Evolutionary conservation across 1,284 basidiomycete species (phyloP).

Genomic region (Heterobasidion parviporum): DNA sequence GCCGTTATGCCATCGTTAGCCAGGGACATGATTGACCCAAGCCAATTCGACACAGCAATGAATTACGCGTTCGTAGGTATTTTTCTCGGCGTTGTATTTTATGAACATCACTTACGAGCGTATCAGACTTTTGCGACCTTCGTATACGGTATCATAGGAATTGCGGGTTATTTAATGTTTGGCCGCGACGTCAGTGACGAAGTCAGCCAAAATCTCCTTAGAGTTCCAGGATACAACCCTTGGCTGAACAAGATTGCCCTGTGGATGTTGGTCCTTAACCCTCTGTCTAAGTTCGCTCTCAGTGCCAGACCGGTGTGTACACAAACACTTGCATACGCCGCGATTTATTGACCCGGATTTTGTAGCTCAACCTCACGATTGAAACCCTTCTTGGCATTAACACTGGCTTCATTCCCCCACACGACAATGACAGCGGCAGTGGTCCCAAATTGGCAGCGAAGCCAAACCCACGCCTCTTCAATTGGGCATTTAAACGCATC

Average conservation of each 20-base stretch:
- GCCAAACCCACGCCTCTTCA: slow-evolving; percentile 6
- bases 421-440: slow-evolving; percentile 26
- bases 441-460: slow-evolving; percentile 7
- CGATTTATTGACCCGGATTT: slow-evolving; percentile 4
- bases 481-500: slow-evolving; percentile 28
- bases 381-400: slow-evolving; percentile 71
- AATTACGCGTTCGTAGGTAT: slow-evolving; percentile 70
- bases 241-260: slow-evolving; percentile 71
- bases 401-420: slow-evolving; percentile 23
- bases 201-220: slow-evolving; percentile 80
- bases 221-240: slow-evolving; percentile 69
- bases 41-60: slow-evolving; percentile 77
- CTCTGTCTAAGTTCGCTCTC: slow-evolving; percentile 86
- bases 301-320: slow-evolving; percentile 71
- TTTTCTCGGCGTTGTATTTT: not conserved
- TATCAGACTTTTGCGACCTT: slow-evolving; percentile 67
- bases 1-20: slow-evolving; percentile 88
- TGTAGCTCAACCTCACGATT: slow-evolving; percentile 69
- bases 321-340: not conserved
- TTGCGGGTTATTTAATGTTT: slow-evolving; percentile 90
- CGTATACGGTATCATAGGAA: slow-evolving; percentile 77
- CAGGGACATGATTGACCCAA: slow-evolving; percentile 84
- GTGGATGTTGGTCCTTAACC: slow-evolving; percentile 87
- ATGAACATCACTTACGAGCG: slow-evolving; percentile 3
- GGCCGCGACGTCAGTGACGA: slow-evolving; percentile 78